A percentile compares a stretch with the other conserved stretches of the same genome.
Evolutionary conservation across 495 filamentous ascomycete species (phyloP).

Genomic region (Hypoxylon fuscum): DNA sequence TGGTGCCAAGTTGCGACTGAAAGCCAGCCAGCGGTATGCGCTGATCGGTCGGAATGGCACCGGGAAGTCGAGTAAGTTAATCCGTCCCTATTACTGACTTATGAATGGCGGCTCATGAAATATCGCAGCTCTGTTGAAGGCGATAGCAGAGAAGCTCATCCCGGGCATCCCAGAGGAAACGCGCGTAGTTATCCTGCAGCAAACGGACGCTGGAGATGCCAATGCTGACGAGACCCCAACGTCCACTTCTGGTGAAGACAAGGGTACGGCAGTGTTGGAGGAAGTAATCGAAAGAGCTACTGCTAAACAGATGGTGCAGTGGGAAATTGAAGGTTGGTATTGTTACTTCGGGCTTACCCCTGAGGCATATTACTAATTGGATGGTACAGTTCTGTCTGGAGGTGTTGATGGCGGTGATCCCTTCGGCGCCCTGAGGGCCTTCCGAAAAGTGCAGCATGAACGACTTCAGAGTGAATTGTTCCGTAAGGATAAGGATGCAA

Average conservation of each 20-base stretch:
- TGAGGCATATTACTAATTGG: conserved; percentile 52
- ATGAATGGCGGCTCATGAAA: conserved; percentile 2
- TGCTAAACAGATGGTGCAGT: conserved; percentile 63
- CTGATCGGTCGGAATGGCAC: conserved; percentile 80
- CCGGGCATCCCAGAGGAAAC: conserved; percentile 77
- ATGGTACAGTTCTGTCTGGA: conserved; percentile 52
- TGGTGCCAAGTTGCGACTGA: conserved; percentile 73
- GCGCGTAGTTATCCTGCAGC: conserved; percentile 75
- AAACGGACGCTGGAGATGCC: conserved; percentile 61
- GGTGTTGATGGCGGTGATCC: conserved; percentile 57
- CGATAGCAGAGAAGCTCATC: conserved; percentile 80
- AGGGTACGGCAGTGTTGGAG: conserved; percentile 63
- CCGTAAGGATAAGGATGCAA: conserved; percentile 75
- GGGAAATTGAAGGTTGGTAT: conserved; percentile 64
- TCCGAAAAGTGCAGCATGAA: conserved; percentile 67
- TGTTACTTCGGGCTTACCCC: not conserved
- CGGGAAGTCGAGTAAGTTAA: conserved; percentile 76
- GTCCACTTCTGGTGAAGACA: not conserved
- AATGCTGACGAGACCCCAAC: conserved; percentile 33
- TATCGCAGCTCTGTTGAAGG: conserved; percentile 69
- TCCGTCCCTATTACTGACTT: not conserved
- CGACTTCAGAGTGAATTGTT: conserved; percentile 68
- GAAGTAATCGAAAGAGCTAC: conserved; percentile 73
- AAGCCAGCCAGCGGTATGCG: conserved; percentile 75
- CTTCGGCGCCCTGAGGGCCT: conserved; percentile 63